Evolutionary conservation across 1,139 yeast genomes (phyloP).

Genomic region (Kazachstania sp.): DNA sequence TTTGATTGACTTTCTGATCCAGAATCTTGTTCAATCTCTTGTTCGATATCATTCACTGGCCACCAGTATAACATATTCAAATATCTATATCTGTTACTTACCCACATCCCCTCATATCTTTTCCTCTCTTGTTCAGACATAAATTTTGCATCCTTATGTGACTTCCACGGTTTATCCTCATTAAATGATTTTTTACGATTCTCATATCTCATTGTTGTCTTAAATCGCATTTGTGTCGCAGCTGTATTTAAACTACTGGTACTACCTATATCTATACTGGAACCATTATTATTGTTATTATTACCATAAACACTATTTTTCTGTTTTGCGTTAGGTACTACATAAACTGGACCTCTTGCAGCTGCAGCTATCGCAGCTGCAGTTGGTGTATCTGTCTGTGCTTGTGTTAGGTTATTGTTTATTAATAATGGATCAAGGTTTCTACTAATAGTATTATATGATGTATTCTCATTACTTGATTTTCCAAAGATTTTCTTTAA

Average conservation of each 20-base stretch:
- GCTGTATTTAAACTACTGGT: background rate
- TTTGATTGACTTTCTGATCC: background rate
- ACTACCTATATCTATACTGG: background rate
- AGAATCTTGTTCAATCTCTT: background rate
- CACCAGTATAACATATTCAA: conserved; percentile 35
- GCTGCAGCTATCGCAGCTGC: background rate
- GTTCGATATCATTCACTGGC: conserved; percentile 13
- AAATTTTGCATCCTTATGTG: conserved; percentile 54
- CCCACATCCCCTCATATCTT: conserved; percentile 91
- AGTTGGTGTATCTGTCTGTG: background rate
- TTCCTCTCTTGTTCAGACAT: conserved; percentile 71
- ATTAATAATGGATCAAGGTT: background rate
- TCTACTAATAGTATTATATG: background rate
- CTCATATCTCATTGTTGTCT: conserved; percentile 11
- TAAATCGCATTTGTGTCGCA: conserved; percentile 6
- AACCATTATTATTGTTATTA: background rate
- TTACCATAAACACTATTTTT: background rate
- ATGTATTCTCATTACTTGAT: background rate
- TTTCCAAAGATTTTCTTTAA: conserved; percentile 4
- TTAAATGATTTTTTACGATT: conserved; percentile 43
- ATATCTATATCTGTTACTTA: conserved; percentile 67
- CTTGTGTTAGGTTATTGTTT: background rate
- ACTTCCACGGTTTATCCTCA: conserved; percentile 94
- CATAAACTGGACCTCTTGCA: background rate
- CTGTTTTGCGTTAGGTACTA: background rate